A percentile compares a stretch with the other conserved stretches of the same genome.
Conservation (phyloP, 257 asterid genomes). For the Solanum piurae region DNA sequence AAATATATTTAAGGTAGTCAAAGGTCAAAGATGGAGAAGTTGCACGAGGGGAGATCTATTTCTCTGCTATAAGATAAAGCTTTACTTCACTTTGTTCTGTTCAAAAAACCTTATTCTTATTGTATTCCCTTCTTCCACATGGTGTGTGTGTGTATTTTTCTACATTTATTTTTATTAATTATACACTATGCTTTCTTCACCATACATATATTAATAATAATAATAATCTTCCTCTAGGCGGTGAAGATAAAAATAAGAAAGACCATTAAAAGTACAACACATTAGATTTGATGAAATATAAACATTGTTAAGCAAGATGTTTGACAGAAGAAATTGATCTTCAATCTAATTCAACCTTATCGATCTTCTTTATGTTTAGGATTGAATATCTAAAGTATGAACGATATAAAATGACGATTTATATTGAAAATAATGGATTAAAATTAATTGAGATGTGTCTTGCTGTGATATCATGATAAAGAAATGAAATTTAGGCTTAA, state of each 20-base stretch:
- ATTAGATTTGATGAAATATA: neutral
- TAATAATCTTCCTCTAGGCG: neutral
- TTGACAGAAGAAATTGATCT: neutral
- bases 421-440: too few species aligned
- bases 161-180: neutral
- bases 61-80: constrained; percentile 1
- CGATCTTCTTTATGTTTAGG: neutral
- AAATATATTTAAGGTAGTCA: neutral
- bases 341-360: too few species aligned
- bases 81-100: constrained; percentile 25
- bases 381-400: too few species aligned
- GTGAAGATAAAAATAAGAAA: neutral
- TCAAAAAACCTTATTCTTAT: constrained; percentile 7
- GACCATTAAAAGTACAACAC: neutral
- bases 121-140: constrained; percentile 28
- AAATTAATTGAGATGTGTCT: too few species aligned
- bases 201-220: neutral
- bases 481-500: too few species aligned
- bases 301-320: neutral
- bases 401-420: too few species aligned
- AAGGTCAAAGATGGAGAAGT: neutral
- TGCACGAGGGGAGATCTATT: constrained; percentile 60
- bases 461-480: too few species aligned
- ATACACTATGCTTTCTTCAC: neutral
- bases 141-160: constrained; percentile 5